Conservation (phyloP, 2,329 filamentous ascomycete genomes). For the Xylariaceae sp. region DNA sequence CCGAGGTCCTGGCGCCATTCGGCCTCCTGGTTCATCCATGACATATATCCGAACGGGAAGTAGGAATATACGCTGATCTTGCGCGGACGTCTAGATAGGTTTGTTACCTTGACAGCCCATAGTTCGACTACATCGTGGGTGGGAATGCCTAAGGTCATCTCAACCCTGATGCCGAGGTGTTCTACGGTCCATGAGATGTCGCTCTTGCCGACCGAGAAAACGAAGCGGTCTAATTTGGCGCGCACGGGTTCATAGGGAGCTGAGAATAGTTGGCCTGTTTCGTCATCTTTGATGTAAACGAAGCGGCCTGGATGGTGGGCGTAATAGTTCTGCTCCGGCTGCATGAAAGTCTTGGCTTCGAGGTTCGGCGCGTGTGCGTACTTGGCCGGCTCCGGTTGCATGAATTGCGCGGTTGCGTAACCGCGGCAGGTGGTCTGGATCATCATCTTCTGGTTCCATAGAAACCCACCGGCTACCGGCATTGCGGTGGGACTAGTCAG, state of each 20-base stretch:
- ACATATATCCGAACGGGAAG: conserved; percentile 63
- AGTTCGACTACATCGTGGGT: conserved; percentile 59
- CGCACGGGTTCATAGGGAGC: conserved; percentile 60
- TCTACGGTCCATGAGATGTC: conserved; percentile 58
- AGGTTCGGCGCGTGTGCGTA: conserved; percentile 62
- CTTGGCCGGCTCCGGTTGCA: conserved; percentile 63
- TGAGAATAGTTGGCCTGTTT: conserved; percentile 53
- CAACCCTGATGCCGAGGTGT: conserved; percentile 52
- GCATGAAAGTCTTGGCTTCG: conserved; percentile 63
- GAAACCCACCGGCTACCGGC: conserved; percentile 58
- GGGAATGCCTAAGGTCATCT: conserved; percentile 55
- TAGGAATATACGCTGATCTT: conserved; percentile 58
- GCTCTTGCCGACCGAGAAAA: conserved; percentile 58
- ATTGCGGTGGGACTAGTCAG: conserved; percentile 57
- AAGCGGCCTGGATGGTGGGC: conserved; percentile 61
- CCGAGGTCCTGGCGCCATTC: conserved; percentile 52
- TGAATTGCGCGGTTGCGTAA: conserved; percentile 61
- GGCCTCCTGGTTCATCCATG: conserved; percentile 63
- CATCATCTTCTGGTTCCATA: conserved; percentile 66
- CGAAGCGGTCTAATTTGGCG: conserved; percentile 48
- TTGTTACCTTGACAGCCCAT: conserved; percentile 57
- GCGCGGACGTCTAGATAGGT: conserved; percentile 48
- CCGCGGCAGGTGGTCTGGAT: conserved; percentile 61
- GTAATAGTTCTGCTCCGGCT: conserved; percentile 63
- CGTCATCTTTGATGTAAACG: conserved; percentile 61